These are phyloP conservation scores for Cryptococcus wingfieldii DNA, from an alignment of 1,284 basidiomycete genomes.

Conservation along the genomic window DNA sequence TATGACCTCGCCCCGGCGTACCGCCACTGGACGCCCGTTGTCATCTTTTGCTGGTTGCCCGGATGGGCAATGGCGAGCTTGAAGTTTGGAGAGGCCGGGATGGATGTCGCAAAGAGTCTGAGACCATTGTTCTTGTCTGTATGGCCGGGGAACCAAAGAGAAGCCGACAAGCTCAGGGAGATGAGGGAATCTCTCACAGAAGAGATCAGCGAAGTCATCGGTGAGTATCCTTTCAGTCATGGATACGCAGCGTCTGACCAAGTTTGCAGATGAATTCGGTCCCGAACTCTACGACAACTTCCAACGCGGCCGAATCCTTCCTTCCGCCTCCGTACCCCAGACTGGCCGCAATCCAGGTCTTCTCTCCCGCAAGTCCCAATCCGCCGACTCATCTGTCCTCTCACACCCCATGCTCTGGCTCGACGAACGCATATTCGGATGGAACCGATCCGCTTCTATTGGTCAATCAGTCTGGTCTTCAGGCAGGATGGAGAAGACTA, in stretches of 20 bases:
- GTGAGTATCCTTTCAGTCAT: conserved; percentile 52
- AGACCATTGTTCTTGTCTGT: conserved; percentile 87
- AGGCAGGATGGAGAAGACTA: conserved; percentile 30
- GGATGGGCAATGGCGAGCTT: conserved; percentile 90
- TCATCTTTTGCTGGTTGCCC: conserved; percentile 73
- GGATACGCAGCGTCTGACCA: neutral
- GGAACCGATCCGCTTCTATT: conserved; percentile 40
- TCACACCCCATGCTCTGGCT: conserved; percentile 49
- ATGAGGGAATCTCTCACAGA: conserved; percentile 76
- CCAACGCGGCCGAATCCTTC: conserved; percentile 74
- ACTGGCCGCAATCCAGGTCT: conserved; percentile 50
- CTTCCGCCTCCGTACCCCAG: conserved; percentile 75
- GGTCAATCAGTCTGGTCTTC: conserved; percentile 38
- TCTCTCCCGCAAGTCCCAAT: conserved; percentile 29
- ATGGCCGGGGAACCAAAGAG: conserved; percentile 83
- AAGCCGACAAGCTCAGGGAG: conserved; percentile 72
- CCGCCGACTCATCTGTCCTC: conserved; percentile 41
- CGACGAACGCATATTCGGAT: conserved; percentile 50
- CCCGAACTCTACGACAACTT: conserved; percentile 87
- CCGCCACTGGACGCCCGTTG: conserved; percentile 72
- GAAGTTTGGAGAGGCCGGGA: conserved; percentile 97
- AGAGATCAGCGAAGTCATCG: conserved; percentile 83
- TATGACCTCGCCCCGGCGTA: conserved; percentile 59
- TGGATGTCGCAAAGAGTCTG: conserved; percentile 95
- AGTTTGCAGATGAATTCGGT: conserved; percentile 56